phyloP scores from a whole-genome alignment of 2,329 filamentous ascomycete species.

The Scedosporium boydii region DNA sequence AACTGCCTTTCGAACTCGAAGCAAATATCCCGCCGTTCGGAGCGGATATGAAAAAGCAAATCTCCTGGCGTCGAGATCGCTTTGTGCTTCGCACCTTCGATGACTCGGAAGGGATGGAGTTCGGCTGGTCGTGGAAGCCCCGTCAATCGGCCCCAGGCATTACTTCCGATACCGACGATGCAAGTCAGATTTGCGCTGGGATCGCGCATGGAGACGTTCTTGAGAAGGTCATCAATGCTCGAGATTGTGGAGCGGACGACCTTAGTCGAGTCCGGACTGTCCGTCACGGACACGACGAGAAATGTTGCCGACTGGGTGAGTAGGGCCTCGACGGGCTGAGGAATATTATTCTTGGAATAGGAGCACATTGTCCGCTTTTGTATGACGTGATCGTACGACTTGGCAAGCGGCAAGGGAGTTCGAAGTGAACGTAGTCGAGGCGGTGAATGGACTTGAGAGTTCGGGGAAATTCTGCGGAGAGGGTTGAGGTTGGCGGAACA shows the following conservation, averaged over 20 bases:
- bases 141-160: conserved; percentile 38
- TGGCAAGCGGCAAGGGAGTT: too few species aligned
- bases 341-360: neutral
- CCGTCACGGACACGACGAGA: conserved; percentile 34
- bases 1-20: conserved; percentile 51
- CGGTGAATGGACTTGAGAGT: too few species aligned
- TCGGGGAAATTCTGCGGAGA: too few species aligned
- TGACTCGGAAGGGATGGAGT: conserved; percentile 37
- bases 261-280: conserved; percentile 22
- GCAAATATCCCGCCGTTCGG: conserved; percentile 44
- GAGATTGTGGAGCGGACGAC: conserved; percentile 35
- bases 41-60: conserved; percentile 48
- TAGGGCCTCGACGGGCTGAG: conserved; percentile 38
- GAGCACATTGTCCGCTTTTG: too few species aligned
- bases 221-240: conserved; percentile 32
- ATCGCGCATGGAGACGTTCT: conserved; percentile 44
- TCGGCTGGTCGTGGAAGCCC: conserved; percentile 35
- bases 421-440: too few species aligned
- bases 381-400: too few species aligned
- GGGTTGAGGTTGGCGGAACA: too few species aligned
- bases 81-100: conserved; percentile 38
- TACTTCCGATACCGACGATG: conserved; percentile 44
- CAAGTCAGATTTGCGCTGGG: conserved; percentile 35
- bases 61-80: conserved; percentile 48
- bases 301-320: conserved; percentile 45